Base-by-base conservation (phyloP, 2,329 filamentous ascomycete genomes). In the Cercospora sp. region DNA sequence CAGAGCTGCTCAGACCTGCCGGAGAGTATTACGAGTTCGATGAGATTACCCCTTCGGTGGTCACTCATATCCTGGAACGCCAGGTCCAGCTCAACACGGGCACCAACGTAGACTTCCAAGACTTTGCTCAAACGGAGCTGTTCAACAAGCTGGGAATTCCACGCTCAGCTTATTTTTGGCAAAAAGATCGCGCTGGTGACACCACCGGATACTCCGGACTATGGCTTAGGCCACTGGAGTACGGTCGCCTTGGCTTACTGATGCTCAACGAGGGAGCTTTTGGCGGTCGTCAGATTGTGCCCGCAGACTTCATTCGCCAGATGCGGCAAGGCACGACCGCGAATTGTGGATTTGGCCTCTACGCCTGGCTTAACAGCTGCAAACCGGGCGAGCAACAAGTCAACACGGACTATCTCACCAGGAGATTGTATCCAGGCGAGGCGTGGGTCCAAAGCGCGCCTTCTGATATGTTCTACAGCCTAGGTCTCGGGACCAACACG, bases 11-110 rank as follows among this genome's bases (percentile, higher is more conserved):
- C 48, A n/a, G 48, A 28, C 48, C 48, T 55, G 48, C 48, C 13
- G 48, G 48, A 55, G 48, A 55, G 23, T 55, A 55, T 28, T 55
- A 55, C 20, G 48, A 55, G 23, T 55, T 55, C 48, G 48, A 55
- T 28, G 48, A 55, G 48, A 55, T 55, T 3, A 55, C 48, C 48
- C 48, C 48, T 16, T 55, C 48, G 23, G 48, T 55, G 23, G 48
- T 55, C 16, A 55, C 48, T 16, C 48, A 28, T 26, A 55, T 55
- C 23, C 30, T 55, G 48, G 48, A 55, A 55, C 23, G 48, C 20
- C 48, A 55, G 48, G 48, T 55, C 23, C 48, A 55, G 12, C 12
- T 55, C 23, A 55, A 55, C 16, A 55, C 23, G 3, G 48, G 48
- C 5, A 55, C 48, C 23, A 55, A 55, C 12, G 20, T 55, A 16